These are phyloP conservation scores for Casuarina cunninghamiana DNA, from an alignment of 306 rosid species.

Conservation along the genomic window DNA sequence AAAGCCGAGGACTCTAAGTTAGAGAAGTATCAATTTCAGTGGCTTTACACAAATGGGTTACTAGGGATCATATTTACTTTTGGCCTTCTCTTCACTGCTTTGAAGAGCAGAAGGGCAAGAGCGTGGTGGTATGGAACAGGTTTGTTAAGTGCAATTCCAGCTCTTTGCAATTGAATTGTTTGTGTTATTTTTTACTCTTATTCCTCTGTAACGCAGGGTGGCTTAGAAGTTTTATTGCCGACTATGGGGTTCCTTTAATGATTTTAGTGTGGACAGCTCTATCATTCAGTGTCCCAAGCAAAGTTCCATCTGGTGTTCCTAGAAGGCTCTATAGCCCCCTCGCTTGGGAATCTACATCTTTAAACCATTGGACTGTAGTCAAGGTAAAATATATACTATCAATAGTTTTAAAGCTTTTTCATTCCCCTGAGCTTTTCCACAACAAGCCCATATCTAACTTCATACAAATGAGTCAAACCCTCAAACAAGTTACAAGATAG, in stretches of 20 bases:
- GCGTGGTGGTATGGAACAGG: constrained; percentile 88
- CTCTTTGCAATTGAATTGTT: not conserved
- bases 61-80: constrained; percentile 67
- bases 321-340: constrained; percentile 76
- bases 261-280: constrained; percentile 72
- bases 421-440: not conserved
- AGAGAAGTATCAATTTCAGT: constrained; percentile 52
- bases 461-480: not conserved
- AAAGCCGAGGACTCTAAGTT: constrained; percentile 41
- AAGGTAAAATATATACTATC: constrained; percentile 43
- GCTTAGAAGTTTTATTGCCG: constrained; percentile 72
- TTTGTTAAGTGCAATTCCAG: constrained; percentile 31
- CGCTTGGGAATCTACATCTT: constrained; percentile 73
- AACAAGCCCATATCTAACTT: not conserved
- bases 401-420: not conserved
- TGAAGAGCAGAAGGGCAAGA: constrained; percentile 81
- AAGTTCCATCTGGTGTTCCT: constrained; percentile 75
- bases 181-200: not conserved
- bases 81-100: constrained; percentile 71
- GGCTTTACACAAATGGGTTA: constrained; percentile 77
- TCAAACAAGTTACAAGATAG: not conserved
- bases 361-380: constrained; percentile 75
- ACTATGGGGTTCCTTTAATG: constrained; percentile 87
- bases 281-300: constrained; percentile 56
- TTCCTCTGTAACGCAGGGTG: constrained; percentile 43